phyloP scores from a whole-genome alignment of 768 basidiomycete species.

The Tulasnella sp. region DNA sequence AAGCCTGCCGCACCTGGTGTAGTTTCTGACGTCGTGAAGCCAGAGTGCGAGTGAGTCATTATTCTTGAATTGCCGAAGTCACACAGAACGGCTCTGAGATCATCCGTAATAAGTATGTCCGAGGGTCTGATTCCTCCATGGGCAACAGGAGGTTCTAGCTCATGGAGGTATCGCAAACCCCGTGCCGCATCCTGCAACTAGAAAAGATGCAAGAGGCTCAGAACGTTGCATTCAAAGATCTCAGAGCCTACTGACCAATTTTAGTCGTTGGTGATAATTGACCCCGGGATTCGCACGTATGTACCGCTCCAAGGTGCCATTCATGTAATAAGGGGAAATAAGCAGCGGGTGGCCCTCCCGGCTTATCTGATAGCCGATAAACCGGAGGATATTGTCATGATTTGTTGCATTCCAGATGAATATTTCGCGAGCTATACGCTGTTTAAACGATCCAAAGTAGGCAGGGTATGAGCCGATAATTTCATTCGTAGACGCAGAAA shows the following conservation, averaged over 20 bases:
- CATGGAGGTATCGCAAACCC: constrained; percentile 30
- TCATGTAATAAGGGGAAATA: neutral
- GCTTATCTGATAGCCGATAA: neutral
- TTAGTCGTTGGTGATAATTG: neutral
- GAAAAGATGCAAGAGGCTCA: neutral
- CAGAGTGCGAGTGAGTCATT: neutral
- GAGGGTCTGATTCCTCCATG: constrained; percentile 26
- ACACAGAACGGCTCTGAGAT: neutral
- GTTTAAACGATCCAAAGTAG: too few relatives aligned
- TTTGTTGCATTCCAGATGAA: too few relatives aligned
- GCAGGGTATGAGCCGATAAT: too few relatives aligned
- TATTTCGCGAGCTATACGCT: too few relatives aligned
- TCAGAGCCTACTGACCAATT: neutral
- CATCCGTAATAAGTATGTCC: neutral
- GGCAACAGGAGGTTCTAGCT: constrained; percentile 23
- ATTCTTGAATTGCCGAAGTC: constrained; percentile 1
- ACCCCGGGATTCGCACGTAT: neutral
- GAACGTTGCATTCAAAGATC: neutral
- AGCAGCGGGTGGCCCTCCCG: neutral
- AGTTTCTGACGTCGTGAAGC: neutral
- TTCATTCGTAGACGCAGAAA: too few relatives aligned
- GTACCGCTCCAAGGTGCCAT: neutral
- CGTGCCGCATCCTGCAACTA: constrained; percentile 27
- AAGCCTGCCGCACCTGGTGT: neutral
- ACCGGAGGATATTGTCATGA: neutral